Evolutionary conservation across 495 filamentous ascomycete species (phyloP), one percentile per base, ranked within the genome.

Genomic region (Polyplosphaeria fusca): DNA sequence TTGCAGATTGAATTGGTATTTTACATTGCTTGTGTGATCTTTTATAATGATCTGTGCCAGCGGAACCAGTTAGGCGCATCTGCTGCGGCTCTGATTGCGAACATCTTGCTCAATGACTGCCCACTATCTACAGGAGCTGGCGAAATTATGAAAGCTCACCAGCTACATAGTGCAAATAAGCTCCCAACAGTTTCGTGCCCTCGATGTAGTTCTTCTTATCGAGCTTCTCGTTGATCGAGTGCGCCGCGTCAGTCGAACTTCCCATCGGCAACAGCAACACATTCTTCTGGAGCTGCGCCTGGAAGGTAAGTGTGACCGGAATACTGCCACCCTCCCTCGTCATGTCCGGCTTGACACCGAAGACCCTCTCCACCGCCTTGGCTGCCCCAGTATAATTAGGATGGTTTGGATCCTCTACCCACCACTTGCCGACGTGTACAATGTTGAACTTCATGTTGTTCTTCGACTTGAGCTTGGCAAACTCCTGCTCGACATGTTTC

Each of bases 211-310:
- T 99, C 70, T 80, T 82, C 78, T 84, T 87, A 72, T 99, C 93
- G 37, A 99, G 79, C 77, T 99, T 99, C 78, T 99, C 93, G 69
- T 99, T 99, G 70, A 95, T 87, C 27, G 87, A 92, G 74, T 99
- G 93, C 22, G 93, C 93, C 45, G 87, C 92, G 76, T 99, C 93
- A 19, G 93, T 97, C 9, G 86, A 90, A 72, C 87, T 94, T 18
- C 93, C 93, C 92, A 99, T 96, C 7, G 93, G 93, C 50, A 99
- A 71, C 52, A 99, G 77, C 53, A 99, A 72, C 37, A 97, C 91
- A 69, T 96, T 99, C 82, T 99, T 99, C 58, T 89, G 88, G n/a
- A 91, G 96, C 18, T 91, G 89, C 75, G 97, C 83, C 77, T 99
- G 92, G 68, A 99, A 97, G 5, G 90, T 96, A 69, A 99, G 75